A percentile compares a stretch with the other conserved stretches of the same genome.
Conservation (phyloP, 2,329 filamentous ascomycete genomes). For the Proliferodiscus dingleyae region DNA sequence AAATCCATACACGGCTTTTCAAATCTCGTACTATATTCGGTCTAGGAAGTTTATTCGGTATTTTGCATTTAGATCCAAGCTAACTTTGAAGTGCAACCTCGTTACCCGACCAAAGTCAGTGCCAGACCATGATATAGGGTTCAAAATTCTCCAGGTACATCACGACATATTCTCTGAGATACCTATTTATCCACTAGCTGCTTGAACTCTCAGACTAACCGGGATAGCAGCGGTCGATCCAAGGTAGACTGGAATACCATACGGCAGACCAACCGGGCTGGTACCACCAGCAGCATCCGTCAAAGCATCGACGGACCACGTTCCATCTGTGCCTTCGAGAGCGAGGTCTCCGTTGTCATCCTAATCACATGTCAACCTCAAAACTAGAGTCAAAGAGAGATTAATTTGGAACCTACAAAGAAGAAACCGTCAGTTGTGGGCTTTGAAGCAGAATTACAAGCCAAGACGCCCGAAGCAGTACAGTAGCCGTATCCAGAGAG, state of each 20-base stretch:
- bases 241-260: slow-evolving; percentile 11
- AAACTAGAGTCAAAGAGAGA: background rate
- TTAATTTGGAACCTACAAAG: background rate
- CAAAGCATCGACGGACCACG: slow-evolving; percentile 4
- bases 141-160: too few species aligned
- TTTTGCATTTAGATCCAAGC: too few species aligned
- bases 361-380: background rate
- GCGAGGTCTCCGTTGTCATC: background rate
- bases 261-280: background rate
- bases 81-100: too few species aligned
- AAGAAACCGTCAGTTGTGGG: background rate
- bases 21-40: too few species aligned
- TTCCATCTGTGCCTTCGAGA: slow-evolving; percentile 5
- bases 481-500: background rate
- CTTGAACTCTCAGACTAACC: background rate
- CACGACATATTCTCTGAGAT: too few species aligned
- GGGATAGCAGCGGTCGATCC: slow-evolving; percentile 4
- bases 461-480: background rate
- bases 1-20: too few species aligned
- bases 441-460: background rate
- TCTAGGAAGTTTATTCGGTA: too few species aligned
- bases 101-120: too few species aligned
- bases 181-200: slow-evolving; percentile 1
- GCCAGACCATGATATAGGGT: too few species aligned
- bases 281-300: slow-evolving; percentile 2